Conservation (phyloP, 345 rosid species). For the Kernera saxatilis region DNA sequence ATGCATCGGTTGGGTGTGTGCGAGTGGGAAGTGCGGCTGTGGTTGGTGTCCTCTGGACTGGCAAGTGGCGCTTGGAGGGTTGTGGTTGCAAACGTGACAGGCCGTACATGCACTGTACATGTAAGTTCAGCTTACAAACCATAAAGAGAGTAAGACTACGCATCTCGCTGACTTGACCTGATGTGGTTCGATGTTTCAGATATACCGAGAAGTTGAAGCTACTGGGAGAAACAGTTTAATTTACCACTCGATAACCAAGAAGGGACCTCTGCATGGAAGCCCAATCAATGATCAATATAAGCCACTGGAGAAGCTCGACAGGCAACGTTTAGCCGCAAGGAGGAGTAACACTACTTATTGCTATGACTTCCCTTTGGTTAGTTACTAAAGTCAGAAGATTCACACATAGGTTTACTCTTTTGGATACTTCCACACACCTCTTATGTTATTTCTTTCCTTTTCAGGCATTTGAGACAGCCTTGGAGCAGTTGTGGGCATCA, state of each 20-base stretch:
- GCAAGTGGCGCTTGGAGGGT: conserved; percentile 99
- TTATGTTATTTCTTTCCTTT: conserved; percentile 20
- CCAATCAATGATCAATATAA: conserved; percentile 61
- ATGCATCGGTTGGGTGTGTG: conserved; percentile 91
- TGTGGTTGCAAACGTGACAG: conserved; percentile 79
- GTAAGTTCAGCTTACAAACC: conserved; percentile 45
- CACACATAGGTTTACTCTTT: not conserved
- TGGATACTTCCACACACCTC: not conserved
- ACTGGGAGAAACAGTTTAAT: conserved; percentile 45
- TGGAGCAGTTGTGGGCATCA: conserved; percentile 72
- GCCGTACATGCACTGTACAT: conserved; percentile 87
- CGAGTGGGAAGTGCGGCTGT: conserved; percentile 98
- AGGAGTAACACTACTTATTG: conserved; percentile 85
- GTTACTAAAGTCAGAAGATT: conserved; percentile 25
- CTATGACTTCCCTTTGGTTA: conserved; percentile 94
- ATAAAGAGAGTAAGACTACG: conserved; percentile 5
- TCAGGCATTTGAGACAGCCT: conserved; percentile 89
- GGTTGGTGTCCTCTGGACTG: conserved; percentile 76
- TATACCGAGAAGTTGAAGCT: conserved; percentile 85
- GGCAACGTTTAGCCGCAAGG: conserved; percentile 83
- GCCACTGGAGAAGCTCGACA: conserved; percentile 69
- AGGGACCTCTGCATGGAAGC: conserved; percentile 63
- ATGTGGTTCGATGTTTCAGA: conserved; percentile 41
- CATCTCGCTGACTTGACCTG: conserved; percentile 1
- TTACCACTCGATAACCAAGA: conserved; percentile 59